phyloP scores from a whole-genome alignment of 2,329 filamentous ascomycete species.

The Endocalyx cinctus region DNA sequence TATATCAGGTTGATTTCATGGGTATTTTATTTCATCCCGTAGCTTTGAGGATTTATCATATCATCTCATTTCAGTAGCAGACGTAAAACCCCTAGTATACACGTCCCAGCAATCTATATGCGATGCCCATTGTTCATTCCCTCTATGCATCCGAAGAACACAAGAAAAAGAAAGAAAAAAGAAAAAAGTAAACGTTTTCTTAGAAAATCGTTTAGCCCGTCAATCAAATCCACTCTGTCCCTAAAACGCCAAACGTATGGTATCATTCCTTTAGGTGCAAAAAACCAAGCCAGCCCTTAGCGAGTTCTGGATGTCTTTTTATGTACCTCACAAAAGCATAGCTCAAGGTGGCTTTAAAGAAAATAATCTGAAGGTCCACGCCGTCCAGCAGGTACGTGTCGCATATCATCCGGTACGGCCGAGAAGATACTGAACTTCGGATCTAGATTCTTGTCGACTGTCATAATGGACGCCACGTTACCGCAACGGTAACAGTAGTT shows the following conservation, averaged over 20 bases:
- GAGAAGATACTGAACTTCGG: conserved; percentile 92
- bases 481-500: conserved; percentile 96
- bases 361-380: conserved; percentile 68
- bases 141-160: too few species aligned
- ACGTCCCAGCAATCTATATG: too few species aligned
- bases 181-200: not conserved
- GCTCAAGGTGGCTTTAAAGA: conserved; percentile 42
- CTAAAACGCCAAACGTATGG: not conserved
- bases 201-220: not conserved
- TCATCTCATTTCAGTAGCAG: too few species aligned
- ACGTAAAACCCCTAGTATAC: too few species aligned
- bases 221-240: not conserved
- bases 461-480: conserved; percentile 96
- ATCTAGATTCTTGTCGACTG: conserved; percentile 76
- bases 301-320: too few species aligned
- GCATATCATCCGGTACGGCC: conserved; percentile 79
- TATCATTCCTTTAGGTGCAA: conserved; percentile 12
- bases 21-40: too few species aligned
- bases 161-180: not conserved
- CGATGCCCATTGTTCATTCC: too few species aligned
- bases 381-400: conserved; percentile 70
- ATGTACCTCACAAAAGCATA: not conserved
- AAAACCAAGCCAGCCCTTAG: too few species aligned
- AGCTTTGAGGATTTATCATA: too few species aligned
- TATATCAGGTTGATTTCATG: too few species aligned